A percentile compares a stretch with the other conserved stretches of the same genome.
Evolutionary conservation across 2,329 filamentous ascomycete species (phyloP).

Genomic region (Fusarium caatingaense): DNA sequence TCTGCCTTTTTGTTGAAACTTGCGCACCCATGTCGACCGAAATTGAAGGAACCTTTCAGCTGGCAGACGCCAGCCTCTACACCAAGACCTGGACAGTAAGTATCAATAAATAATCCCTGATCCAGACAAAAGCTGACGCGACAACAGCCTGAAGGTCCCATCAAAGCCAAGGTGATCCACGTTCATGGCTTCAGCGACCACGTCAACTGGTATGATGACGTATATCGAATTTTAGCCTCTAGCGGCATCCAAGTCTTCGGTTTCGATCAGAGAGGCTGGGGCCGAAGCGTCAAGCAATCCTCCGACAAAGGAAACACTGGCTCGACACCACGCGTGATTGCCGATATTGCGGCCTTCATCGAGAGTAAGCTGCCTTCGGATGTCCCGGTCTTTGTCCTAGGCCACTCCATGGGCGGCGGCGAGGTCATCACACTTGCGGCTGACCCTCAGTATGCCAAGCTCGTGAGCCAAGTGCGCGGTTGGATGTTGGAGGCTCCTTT

Average conservation of each 20-base stretch:
- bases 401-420: conserved; percentile 91
- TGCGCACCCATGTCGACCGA: conserved; percentile 52
- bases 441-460: conserved; percentile 61
- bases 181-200: conserved; percentile 94
- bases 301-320: conserved; percentile 78
- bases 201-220: conserved; percentile 77
- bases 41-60: conserved; percentile 63
- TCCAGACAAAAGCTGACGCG: conserved; percentile 19
- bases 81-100: conserved; percentile 70
- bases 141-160: conserved; percentile 63
- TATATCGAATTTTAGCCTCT: conserved; percentile 77
- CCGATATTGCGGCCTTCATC: conserved; percentile 83
- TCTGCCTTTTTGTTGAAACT: not conserved
- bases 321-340: conserved; percentile 76
- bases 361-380: conserved; percentile 64
- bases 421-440: conserved; percentile 73
- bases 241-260: conserved; percentile 79
- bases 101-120: conserved; percentile 21
- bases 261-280: conserved; percentile 93
- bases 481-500: conserved; percentile 84
- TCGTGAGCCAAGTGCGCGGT: conserved; percentile 73
- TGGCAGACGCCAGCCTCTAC: conserved; percentile 61
- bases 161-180: conserved; percentile 80
- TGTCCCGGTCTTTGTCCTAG: conserved; percentile 83
- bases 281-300: conserved; percentile 72